Evolutionary conservation across 192 early-diverging fungal species (phyloP).

Genomic region (Linnemannia schmuckeri): DNA sequence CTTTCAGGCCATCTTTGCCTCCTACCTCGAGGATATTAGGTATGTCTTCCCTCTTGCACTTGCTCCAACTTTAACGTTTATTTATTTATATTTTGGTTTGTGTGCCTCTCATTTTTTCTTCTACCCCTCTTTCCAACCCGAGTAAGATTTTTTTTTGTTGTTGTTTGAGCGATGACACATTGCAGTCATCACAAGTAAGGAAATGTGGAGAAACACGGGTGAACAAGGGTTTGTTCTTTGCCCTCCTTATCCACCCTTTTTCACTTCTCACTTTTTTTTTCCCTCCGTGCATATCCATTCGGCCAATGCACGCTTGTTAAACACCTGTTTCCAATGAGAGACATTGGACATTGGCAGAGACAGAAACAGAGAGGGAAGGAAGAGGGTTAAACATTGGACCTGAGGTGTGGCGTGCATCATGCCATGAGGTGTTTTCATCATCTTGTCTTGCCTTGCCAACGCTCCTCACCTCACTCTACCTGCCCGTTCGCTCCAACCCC

Average conservation of each 20-base stretch:
- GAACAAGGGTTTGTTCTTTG: neutral
- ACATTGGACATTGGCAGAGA: too few species aligned
- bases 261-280: neutral
- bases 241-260: neutral
- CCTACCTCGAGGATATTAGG: conserved; percentile 67
- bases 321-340: too few species aligned
- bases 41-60: neutral
- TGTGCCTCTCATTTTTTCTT: neutral
- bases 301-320: too few species aligned
- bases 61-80: neutral
- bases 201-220: conserved; percentile 24
- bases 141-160: conserved; percentile 1
- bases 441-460: too few species aligned
- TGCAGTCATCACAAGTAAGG: conserved; percentile 3
- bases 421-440: too few species aligned
- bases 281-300: neutral
- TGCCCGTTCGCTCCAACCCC: too few species aligned
- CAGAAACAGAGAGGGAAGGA: too few species aligned
- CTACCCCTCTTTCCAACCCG: neutral
- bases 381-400: too few species aligned
- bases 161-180: conserved; percentile 28
- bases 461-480: too few species aligned
- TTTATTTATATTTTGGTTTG: neutral
- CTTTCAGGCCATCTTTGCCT: conserved; percentile 62
- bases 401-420: too few species aligned